Evolutionary conservation across 1,139 yeast species (phyloP), one percentile per base, ranked within the genome.

Genomic region (Pichia sp.): DNA sequence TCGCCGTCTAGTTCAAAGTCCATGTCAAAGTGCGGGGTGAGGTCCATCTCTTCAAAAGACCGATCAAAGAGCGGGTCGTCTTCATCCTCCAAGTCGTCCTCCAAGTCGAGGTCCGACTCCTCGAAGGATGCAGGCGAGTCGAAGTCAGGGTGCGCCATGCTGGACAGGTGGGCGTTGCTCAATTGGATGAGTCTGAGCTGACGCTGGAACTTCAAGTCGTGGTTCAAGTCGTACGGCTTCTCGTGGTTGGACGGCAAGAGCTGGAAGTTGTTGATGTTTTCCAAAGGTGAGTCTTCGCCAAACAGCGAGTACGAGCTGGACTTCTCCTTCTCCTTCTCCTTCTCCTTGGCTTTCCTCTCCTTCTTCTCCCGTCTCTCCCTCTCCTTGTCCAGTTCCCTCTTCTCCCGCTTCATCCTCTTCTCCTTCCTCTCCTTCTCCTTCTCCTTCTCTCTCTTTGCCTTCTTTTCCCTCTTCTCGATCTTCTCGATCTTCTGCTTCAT

Each of bases 151-250:
- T 51, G 47, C 11, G 46, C 50, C 50, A 46, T 46, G 10, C 41
- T 44, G n/a, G 47, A 51, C 8, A 45, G 23, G 46, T 52, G 49
- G 13, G 44, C 46, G 38, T 53, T 49, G 36, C 52, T 45, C 15
- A 53, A 41, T 30, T 53, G 55, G 11, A 53, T 49, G n/a, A 53
- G 30, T 15, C 55, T 40, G 5, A 48, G 44, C 40, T 53, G 55
- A 16, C 55, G 52, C 26, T 53, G 55, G n/a, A 53, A 53, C n/a
- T 49, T 53, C 16, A 53, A 44, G 26, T 53, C 52, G 29, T 46
- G 47, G 40, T 45, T 45, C 26, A 49, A 53, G 43, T 53, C 55
- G 26, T 52, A 52, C 7, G 49, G 49, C 13, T 51, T 51, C 15
- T 45, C 54, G 31, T 46, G 49, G 16, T 51, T 46, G 10, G 30